Percentiles rank a stretch among this genome's conserved stretches.
Evolutionary conservation across 768 basidiomycete genomes (phyloP).

Genomic region (Mycena metata): DNA sequence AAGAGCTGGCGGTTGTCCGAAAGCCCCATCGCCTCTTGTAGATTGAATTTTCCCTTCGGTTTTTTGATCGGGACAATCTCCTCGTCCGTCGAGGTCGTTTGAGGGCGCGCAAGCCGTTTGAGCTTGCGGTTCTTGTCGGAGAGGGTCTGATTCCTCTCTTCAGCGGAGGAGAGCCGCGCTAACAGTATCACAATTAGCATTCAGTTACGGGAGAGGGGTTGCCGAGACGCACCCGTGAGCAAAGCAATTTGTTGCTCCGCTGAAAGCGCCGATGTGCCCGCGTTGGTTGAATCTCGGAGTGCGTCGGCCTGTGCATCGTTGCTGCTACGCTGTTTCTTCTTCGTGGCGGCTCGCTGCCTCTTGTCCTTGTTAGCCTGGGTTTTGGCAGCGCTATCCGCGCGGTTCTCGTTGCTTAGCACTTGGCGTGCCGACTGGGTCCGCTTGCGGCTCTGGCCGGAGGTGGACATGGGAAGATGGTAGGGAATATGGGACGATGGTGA

Average conservation of each 20-base stretch:
- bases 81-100: not conserved
- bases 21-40: constrained; percentile 13
- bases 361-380: constrained; percentile 1
- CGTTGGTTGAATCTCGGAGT: constrained; percentile 16
- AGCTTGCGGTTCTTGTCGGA: not conserved
- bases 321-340: not conserved
- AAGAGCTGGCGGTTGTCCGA: not conserved
- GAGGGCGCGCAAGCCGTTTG: too few species aligned
- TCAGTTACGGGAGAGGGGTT: not conserved
- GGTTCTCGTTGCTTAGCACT: constrained; percentile 1
- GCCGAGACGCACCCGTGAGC: constrained; percentile 4
- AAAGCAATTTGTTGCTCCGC: constrained; percentile 4
- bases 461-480: not conserved
- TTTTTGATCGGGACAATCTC: constrained; percentile 14
- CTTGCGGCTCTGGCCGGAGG: not conserved
- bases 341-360: not conserved
- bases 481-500: constrained; percentile 18
- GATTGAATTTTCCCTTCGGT: constrained; percentile 16
- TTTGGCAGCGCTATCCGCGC: constrained; percentile 6
- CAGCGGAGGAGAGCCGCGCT: constrained; percentile 1
- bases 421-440: not conserved
- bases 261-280: not conserved
- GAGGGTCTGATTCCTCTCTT: not conserved
- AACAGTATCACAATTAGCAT: not conserved
- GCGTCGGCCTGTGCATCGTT: constrained; percentile 11